Evolutionary conservation across 345 rosid genomes (phyloP).

Genomic region (Brassica napus): DNA sequence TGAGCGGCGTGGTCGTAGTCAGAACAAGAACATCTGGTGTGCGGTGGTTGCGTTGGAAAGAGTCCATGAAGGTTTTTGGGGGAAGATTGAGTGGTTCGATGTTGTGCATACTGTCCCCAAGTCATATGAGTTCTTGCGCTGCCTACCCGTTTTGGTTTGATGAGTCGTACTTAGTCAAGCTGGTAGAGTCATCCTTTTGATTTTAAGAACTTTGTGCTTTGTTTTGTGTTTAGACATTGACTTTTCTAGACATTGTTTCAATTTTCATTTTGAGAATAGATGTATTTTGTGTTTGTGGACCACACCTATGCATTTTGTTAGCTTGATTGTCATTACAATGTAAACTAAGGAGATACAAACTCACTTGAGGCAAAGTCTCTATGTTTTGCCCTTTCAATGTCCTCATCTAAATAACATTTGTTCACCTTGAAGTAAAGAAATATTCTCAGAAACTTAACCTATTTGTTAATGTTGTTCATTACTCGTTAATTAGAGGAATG

Average conservation of each 20-base stretch:
- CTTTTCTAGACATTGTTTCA: not conserved
- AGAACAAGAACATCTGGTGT: not conserved
- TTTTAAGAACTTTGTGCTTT: not conserved
- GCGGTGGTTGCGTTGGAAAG: not conserved
- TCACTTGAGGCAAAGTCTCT: not conserved
- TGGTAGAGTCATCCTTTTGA: not conserved
- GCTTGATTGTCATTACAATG: not conserved
- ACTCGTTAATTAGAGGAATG: not conserved
- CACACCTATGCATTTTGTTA: not conserved
- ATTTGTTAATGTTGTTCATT: not conserved
- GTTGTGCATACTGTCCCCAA: not conserved
- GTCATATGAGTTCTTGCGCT: not conserved
- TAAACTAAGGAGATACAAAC: not conserved
- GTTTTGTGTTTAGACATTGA: not conserved
- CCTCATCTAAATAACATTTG: not conserved
- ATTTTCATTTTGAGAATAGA: not conserved
- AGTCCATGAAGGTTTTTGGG: not conserved
- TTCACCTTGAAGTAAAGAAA: not conserved
- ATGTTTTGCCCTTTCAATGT: not conserved
- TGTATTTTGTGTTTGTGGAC: not conserved
- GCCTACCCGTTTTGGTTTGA: not conserved
- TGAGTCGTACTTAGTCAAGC: not conserved
- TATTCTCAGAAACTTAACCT: not conserved
- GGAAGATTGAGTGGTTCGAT: not conserved
- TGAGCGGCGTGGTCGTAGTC: not conserved